A percentile compares a stretch with the other conserved stretches of the same genome.
Conservation (phyloP, 148 eudicot species). For the Vaccinium vitisidaea region DNA sequence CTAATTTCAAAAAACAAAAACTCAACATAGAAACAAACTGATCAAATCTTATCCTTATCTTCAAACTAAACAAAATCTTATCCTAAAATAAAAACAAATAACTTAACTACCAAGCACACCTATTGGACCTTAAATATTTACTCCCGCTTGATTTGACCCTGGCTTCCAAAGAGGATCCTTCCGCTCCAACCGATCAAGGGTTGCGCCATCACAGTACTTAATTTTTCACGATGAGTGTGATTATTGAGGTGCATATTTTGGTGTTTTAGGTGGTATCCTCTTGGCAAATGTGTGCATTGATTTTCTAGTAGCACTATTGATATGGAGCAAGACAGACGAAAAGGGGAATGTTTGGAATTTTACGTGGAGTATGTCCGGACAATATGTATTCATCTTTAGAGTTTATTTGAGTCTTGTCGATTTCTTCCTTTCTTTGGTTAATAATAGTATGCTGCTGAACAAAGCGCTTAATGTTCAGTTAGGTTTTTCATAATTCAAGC, state of each 20-base stretch:
- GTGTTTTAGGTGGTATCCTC: background rate
- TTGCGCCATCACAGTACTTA: too few species aligned
- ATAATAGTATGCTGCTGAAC: background rate
- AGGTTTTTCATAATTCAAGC: background rate
- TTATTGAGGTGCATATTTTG: background rate
- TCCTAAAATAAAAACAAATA: too few species aligned
- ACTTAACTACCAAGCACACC: too few species aligned
- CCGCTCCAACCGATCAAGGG: background rate
- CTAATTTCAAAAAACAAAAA: too few species aligned
- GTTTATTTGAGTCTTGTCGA: background rate
- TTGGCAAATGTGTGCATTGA: background rate
- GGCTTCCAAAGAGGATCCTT: too few species aligned
- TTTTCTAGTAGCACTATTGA: background rate
- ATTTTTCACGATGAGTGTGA: background rate
- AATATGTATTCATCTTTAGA: background rate
- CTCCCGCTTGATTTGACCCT: too few species aligned
- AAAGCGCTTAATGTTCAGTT: background rate
- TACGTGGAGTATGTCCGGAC: background rate
- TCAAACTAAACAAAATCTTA: too few species aligned
- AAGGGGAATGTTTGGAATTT: background rate
- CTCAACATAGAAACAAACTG: too few species aligned
- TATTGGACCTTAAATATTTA: too few species aligned
- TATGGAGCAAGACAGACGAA: background rate
- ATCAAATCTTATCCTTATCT: too few species aligned
- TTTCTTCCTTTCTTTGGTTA: background rate